phyloP scores from a whole-genome alignment of 2,329 filamentous ascomycete genomes.

The Grosmannia serpens region DNA sequence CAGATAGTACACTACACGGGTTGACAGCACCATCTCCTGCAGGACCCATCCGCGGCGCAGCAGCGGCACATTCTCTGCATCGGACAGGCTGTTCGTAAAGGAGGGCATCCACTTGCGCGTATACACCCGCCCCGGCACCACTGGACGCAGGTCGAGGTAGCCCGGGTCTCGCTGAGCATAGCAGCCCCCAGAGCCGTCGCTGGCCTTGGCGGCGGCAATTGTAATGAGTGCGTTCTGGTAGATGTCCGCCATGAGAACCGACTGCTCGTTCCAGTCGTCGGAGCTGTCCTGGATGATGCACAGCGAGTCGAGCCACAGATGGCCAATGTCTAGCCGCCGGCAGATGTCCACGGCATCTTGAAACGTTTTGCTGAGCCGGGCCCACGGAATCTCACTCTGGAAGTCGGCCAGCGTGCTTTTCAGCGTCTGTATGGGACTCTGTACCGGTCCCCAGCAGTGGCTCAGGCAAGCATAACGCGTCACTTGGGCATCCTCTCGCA shows the following conservation, averaged over 20 bases:
- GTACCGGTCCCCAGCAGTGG: constrained; percentile 10
- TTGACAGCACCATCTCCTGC: background rate
- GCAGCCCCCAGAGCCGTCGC: background rate
- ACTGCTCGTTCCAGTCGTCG: background rate
- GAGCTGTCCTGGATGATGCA: constrained; percentile 11
- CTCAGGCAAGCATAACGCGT: constrained; percentile 9
- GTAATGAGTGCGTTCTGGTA: background rate
- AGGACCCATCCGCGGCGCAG: background rate
- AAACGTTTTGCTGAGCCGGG: constrained; percentile 7
- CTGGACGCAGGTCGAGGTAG: background rate
- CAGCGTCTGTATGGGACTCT: background rate
- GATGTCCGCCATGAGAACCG: background rate
- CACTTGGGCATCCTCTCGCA: background rate
- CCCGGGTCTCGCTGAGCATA: background rate
- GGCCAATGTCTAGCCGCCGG: constrained; percentile 5
- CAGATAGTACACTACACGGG: background rate
- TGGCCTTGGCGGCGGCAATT: background rate
- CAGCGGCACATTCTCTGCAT: background rate
- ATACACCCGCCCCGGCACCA: background rate
- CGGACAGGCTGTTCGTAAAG: background rate
- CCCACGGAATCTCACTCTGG: constrained; percentile 1
- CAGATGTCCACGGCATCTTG: constrained; percentile 9
- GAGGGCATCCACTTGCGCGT: background rate
- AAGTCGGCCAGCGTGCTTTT: background rate
- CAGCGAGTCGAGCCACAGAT: constrained; percentile 12